Base-by-base conservation (phyloP, 2,329 filamentous ascomycete genomes). In the Aureobasidium lini region DNA sequence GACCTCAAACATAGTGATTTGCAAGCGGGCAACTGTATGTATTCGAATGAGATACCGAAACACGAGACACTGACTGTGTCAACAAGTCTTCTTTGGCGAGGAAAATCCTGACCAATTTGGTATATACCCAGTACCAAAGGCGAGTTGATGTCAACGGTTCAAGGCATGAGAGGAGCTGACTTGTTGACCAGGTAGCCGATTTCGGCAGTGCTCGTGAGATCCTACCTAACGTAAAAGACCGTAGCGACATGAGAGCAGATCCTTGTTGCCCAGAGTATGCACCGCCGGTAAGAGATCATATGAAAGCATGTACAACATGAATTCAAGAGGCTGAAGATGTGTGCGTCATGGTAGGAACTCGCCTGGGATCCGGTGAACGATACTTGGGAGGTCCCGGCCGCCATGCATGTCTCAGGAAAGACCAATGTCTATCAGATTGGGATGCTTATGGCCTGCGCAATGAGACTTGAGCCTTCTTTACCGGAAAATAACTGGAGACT, bases 361-460 rank as follows among this genome's bases (percentile, higher is more conserved):
- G 10, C 16, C 10, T 42, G 39, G 16, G 39, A 42, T 42, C 7
- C 39, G 7, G 39, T n/a, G 7, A 42, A 42, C 15, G 11, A 15
- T 42, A 16, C 23, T 9, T 54, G 50, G 50, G 50, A 57, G 15
- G 42, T 28, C 9, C 23, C 39, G 13, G 23, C 23, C 23, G 23
- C n/a, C 7, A 43, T 47, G 13, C 9, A 4, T 3, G 31, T 57
- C 4, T 4, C 32, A 11, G 11, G 13, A 8, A 46, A 8, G 16
- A 42, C 56, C 13, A 59, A 59, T 29, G 36, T 59, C 15, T 59
- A 46, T 11, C 44, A 50, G 15, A 28, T 36, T 4, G 56, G 56
- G 6, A 34, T 59, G 7, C 40, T 59, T 11, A 59, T 59, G 56
- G 53, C 53, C 0, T 37, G 15, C 4, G 53, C 53, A 4, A 57